Conservation (phyloP, 495 filamentous ascomycete species). For the Annulohypoxylon nitens region DNA sequence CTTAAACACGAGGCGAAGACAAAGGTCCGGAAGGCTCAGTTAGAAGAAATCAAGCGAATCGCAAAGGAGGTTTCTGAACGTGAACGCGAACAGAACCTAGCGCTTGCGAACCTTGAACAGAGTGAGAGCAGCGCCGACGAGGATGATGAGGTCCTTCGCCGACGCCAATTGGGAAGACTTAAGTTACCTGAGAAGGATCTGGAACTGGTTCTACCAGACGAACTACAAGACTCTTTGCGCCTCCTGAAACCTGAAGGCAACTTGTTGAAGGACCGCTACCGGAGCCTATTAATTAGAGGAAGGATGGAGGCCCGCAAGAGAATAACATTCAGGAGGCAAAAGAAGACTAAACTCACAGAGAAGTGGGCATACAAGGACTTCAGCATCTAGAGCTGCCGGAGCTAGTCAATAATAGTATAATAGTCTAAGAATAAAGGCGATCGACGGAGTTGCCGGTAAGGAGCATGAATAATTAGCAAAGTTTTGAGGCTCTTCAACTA, state of each 20-base stretch:
- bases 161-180: conserved; percentile 80
- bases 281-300: conserved; percentile 87
- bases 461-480: not conserved
- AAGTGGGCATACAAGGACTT: conserved; percentile 99
- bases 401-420: not conserved
- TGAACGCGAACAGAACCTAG: conserved; percentile 59
- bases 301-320: conserved; percentile 86
- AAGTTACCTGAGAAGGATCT: conserved; percentile 82
- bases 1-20: conserved; percentile 77
- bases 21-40: conserved; percentile 77
- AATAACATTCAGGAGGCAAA: conserved; percentile 81
- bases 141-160: conserved; percentile 75
- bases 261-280: conserved; percentile 88
- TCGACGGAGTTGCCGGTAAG: conserved; percentile 9
- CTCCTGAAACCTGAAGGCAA: conserved; percentile 95
- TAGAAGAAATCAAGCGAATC: conserved; percentile 73
- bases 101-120: conserved; percentile 57
- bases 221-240: conserved; percentile 90
- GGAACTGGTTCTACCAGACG: conserved; percentile 91
- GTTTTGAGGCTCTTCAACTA: not conserved
- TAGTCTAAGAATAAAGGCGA: not conserved
- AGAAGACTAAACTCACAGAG: conserved; percentile 83
- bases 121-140: conserved; percentile 59
- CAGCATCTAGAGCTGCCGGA: conserved; percentile 52
- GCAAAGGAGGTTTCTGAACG: conserved; percentile 71